A percentile compares a stretch with the other conserved stretches of the same genome.
These are phyloP conservation scores for Aureococcus anophagefferens DNA, from an alignment of 108 stramenopile genomes.

Conservation along the genomic window DNA sequence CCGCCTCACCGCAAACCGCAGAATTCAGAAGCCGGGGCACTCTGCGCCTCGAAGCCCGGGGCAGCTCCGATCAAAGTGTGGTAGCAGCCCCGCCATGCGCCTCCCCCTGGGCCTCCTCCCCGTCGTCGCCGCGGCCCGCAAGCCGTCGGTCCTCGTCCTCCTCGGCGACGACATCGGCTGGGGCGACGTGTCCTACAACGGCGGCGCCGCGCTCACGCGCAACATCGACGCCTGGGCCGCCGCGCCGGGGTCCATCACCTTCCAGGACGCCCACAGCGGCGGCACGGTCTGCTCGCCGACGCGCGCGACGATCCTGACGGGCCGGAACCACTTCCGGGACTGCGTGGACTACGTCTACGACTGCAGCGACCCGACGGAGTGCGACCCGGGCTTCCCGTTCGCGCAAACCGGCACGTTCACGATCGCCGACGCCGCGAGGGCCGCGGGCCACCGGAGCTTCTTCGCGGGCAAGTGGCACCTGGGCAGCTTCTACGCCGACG, in stretches of 20 bases:
- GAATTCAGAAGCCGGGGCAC: too few species aligned
- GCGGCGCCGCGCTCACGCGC: slow-evolving; percentile 31
- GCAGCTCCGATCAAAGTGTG: too few species aligned
- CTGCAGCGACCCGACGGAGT: slow-evolving; percentile 20
- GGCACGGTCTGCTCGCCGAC: slow-evolving; percentile 34
- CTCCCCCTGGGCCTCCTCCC: too few species aligned
- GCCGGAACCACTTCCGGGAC: slow-evolving; percentile 37
- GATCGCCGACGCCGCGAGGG: slow-evolving; percentile 22
- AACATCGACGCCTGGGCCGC: slow-evolving; percentile 33
- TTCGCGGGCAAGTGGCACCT: slow-evolving; percentile 37
- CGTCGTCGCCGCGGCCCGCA: too few species aligned
- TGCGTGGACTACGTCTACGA: slow-evolving; percentile 34
- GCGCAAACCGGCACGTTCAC: slow-evolving; percentile 28
- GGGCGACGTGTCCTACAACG: slow-evolving; percentile 36
- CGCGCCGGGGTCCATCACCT: slow-evolving; percentile 2
- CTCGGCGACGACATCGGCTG: slow-evolving; percentile 41
- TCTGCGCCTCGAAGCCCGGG: too few species aligned
- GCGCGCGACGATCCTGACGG: slow-evolving; percentile 32
- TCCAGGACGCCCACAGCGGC: slow-evolving; percentile 31
- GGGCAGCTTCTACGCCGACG: slow-evolving; percentile 28
- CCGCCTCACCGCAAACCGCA: too few species aligned
- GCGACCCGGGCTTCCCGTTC: slow-evolving; percentile 22
- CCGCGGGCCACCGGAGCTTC: slow-evolving; percentile 16
- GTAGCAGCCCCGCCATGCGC: too few species aligned
- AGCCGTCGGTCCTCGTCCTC: slow-evolving; percentile 20